These are phyloP conservation scores for Aspergillus caelatus DNA, from an alignment of 2,329 filamentous ascomycete genomes.

Conservation along the genomic window DNA sequence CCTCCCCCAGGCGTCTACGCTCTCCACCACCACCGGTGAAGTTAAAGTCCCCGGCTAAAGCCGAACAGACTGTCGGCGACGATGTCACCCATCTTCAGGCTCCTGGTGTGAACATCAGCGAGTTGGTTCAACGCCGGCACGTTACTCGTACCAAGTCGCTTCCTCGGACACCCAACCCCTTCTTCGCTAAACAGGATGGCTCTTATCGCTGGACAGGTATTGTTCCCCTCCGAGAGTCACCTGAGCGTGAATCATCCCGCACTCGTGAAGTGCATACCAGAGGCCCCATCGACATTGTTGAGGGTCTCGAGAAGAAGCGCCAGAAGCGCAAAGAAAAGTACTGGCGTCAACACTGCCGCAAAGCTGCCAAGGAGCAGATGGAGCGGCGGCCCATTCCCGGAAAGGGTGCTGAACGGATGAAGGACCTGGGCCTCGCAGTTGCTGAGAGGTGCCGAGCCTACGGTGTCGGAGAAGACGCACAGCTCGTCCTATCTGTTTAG, in stretches of 20 bases:
- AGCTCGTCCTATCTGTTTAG: constrained; percentile 74
- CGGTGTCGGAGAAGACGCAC: constrained; percentile 50
- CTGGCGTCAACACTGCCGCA: constrained; percentile 84
- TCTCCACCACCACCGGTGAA: constrained; percentile 70
- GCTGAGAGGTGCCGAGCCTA: constrained; percentile 79
- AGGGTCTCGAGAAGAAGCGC: constrained; percentile 91
- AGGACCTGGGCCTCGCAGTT: constrained; percentile 84
- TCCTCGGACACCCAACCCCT: constrained; percentile 74
- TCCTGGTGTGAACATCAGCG: constrained; percentile 55
- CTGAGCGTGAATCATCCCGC: constrained; percentile 37
- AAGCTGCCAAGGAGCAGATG: constrained; percentile 68
- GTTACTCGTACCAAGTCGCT: constrained; percentile 82
- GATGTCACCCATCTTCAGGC: constrained; percentile 48
- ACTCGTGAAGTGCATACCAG: constrained; percentile 68
- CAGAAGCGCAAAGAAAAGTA: constrained; percentile 92
- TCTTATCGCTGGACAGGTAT: constrained; percentile 35
- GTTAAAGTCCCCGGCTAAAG: constrained; percentile 50
- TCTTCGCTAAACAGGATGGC: constrained; percentile 50
- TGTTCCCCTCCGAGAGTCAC: constrained; percentile 38
- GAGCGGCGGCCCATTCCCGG: constrained; percentile 72
- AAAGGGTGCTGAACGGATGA: constrained; percentile 90
- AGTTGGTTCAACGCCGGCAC: constrained; percentile 64
- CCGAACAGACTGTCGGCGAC: constrained; percentile 43
- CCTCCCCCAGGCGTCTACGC: constrained; percentile 67
- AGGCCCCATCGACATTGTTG: constrained; percentile 96